Conservation (phyloP, 306 rosid genomes). For the Sechiopsis laciniata region DNA sequence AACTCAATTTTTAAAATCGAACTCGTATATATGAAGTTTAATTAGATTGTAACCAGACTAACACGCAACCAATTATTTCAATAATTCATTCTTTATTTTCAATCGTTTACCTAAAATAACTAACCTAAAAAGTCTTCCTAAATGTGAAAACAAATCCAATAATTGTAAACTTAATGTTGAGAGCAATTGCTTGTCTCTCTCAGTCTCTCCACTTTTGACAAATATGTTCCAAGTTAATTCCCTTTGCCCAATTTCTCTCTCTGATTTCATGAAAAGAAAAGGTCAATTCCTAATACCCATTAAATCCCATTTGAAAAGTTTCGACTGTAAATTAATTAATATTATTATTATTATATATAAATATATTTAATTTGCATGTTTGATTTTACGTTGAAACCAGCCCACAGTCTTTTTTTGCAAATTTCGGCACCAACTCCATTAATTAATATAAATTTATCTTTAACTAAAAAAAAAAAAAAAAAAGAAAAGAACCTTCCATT, state of each 20-base stretch:
- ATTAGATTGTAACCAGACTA: no score
- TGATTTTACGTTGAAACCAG: slow-evolving; percentile 8
- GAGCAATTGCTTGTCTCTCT: not conserved
- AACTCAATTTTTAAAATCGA: no score
- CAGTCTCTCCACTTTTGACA: slow-evolving; percentile 10
- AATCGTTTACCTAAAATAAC: no score
- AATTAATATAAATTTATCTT: not conserved
- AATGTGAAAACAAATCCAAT: no score
- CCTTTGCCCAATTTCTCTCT: slow-evolving; percentile 6
- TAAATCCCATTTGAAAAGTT: slow-evolving; percentile 1
- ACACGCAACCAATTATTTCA: no score
- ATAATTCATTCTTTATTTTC: no score
- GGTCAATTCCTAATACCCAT: not conserved
- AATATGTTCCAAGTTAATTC: not conserved
- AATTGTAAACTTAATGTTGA: not conserved
- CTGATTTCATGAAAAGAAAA: not conserved
- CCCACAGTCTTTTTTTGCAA: not conserved
- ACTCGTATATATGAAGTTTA: no score
- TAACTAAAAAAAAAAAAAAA: not conserved
- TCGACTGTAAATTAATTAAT: not conserved
- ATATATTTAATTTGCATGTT: not conserved
- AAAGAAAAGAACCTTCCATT: not conserved
- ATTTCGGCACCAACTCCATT: slow-evolving; percentile 1
- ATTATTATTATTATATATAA: no score
- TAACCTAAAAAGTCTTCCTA: no score